These are phyloP conservation scores for Nitzschia sp. DNA, from an alignment of 108 stramenopile species.

Conservation along the genomic window DNA sequence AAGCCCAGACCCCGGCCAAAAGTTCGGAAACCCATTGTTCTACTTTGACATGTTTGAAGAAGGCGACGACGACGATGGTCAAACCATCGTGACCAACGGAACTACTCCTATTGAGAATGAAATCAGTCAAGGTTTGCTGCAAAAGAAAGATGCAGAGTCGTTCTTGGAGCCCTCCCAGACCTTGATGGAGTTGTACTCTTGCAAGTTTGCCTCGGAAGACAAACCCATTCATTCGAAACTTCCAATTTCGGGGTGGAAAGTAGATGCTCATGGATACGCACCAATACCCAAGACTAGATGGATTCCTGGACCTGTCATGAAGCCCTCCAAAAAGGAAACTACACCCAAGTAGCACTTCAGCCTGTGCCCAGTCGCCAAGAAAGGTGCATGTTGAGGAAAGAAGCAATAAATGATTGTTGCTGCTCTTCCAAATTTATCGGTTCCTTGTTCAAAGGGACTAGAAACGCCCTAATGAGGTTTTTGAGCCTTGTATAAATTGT, in stretches of 20 bases:
- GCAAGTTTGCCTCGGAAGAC: slow-evolving; percentile 13
- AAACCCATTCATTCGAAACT: slow-evolving; percentile 27
- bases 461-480: too few species aligned
- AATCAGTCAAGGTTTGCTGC: slow-evolving; percentile 13
- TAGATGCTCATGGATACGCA: slow-evolving; percentile 21
- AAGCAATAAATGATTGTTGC: too few species aligned
- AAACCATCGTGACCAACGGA: neutral
- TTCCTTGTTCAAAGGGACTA: too few species aligned
- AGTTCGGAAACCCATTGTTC: slow-evolving; percentile 30
- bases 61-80: slow-evolving; percentile 11
- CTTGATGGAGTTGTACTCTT: slow-evolving; percentile 29
- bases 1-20: slow-evolving; percentile 28
- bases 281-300: slow-evolving; percentile 28
- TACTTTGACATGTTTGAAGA: slow-evolving; percentile 27
- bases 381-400: too few species aligned
- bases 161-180: neutral
- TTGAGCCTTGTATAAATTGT: too few species aligned
- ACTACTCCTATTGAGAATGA: slow-evolving; percentile 15
- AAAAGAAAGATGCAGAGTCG: neutral
- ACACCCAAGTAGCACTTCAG: too few species aligned
- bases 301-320: slow-evolving; percentile 23
- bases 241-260: slow-evolving; percentile 32
- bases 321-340: too few species aligned
- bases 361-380: too few species aligned
- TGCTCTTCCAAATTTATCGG: too few species aligned